Conservation (phyloP, 2,329 filamentous ascomycete species). For the Incumbomyces delicatus region DNA sequence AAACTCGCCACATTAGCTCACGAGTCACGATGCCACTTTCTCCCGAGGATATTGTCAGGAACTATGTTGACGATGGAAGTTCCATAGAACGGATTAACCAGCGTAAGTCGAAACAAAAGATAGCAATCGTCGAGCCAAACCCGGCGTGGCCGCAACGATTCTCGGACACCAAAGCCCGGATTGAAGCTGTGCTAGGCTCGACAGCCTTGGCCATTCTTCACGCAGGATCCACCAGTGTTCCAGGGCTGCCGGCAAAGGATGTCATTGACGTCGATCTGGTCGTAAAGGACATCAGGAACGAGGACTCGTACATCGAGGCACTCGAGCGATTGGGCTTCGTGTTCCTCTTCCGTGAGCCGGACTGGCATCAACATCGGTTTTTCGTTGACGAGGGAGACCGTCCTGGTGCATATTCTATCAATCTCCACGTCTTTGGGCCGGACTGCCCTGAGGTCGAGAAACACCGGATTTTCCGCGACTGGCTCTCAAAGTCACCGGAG, state of each 20-base stretch:
- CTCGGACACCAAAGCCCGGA: conserved; percentile 13
- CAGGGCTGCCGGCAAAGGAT: conserved; percentile 41
- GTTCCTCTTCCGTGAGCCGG: conserved; percentile 38
- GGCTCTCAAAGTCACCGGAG: conserved; percentile 29
- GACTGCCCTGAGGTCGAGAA: conserved; percentile 29
- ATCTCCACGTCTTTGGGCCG: conserved; percentile 42
- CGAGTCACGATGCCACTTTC: conserved; percentile 6
- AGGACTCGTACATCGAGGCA: conserved; percentile 33
- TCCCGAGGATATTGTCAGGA: conserved; percentile 6
- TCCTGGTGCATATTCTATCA: conserved; percentile 25
- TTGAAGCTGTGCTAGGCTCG: conserved; percentile 16
- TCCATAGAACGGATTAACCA: conserved; percentile 5
- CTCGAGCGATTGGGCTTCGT: conserved; percentile 39
- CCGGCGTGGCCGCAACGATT: conserved; percentile 21
- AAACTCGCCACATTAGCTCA: not conserved
- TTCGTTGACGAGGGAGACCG: conserved; percentile 28
- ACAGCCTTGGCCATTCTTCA: conserved; percentile 33
- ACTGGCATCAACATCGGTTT: conserved; percentile 42
- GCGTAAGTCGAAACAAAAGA: conserved; percentile 6
- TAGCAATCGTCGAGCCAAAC: conserved; percentile 21
- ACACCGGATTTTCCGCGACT: conserved; percentile 35
- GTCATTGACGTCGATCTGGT: conserved; percentile 46
- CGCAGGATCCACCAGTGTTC: conserved; percentile 44
- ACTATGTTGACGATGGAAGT: conserved; percentile 8
- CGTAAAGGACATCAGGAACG: conserved; percentile 32